A percentile compares a stretch with the other conserved stretches of the same genome.
phyloP scores from a whole-genome alignment of 495 filamentous ascomycete genomes.

The Chaetomium tenue region DNA sequence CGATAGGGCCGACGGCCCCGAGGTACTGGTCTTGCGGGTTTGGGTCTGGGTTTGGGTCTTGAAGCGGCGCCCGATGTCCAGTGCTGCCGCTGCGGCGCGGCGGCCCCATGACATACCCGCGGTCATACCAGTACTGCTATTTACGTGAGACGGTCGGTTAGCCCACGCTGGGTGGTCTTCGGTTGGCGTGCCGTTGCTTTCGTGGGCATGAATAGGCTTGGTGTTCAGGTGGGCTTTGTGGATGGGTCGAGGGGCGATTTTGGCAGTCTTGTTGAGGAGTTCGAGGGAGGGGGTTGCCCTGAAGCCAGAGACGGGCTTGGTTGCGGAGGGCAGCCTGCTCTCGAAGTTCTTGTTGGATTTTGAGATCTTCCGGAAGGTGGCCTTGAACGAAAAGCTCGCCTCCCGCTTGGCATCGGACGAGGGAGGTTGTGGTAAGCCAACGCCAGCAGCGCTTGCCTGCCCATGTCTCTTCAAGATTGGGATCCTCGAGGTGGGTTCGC shows the following conservation, averaged over 20 bases:
- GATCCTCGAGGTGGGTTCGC: not conserved
- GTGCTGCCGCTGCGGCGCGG: constrained; percentile 28
- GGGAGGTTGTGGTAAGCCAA: not conserved
- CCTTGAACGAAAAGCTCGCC: constrained; percentile 10
- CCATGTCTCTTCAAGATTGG: not conserved
- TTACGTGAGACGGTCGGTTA: no score
- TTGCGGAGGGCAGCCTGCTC: not conserved
- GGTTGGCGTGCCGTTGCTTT: not conserved
- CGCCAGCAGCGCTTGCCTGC: no score
- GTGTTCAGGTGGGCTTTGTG: no score
- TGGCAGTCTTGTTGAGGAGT: no score
- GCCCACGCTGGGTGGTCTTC: no score
- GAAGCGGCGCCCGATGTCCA: constrained; percentile 22
- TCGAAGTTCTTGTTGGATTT: not conserved
- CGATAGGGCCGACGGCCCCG: not conserved
- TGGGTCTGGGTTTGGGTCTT: no score
- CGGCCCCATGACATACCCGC: constrained; percentile 23
- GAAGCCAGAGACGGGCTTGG: no score
- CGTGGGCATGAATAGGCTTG: no score
- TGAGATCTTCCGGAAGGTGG: constrained; percentile 15
- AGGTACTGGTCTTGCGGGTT: no score
- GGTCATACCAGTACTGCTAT: no score
- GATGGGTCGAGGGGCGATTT: no score
- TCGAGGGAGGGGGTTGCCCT: no score
- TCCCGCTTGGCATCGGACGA: constrained; percentile 1